A percentile compares a stretch with the other conserved stretches of the same genome.
Conservation (phyloP, 805 yeast genomes). For the Yamadazyma sp. region DNA sequence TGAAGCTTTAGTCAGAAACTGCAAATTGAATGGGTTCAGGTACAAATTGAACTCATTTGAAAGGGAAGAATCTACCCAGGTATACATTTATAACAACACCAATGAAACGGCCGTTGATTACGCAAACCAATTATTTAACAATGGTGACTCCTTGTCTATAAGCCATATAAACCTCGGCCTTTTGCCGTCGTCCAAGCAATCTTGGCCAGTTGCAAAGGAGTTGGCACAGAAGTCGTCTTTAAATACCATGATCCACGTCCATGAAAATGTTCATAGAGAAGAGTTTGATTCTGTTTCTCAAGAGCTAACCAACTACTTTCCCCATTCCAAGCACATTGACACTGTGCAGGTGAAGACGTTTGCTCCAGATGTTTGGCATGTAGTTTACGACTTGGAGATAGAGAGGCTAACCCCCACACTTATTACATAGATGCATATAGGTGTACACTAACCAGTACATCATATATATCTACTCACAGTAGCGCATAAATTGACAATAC, state of each 20-base stretch:
- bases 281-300: conserved; percentile 37
- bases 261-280: conserved; percentile 62
- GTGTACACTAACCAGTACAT: background rate
- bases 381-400: conserved; percentile 41
- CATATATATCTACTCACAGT: background rate
- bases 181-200: conserved; percentile 64
- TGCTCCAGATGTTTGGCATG: conserved; percentile 86
- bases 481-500: background rate
- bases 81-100: conserved; percentile 61
- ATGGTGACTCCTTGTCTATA: conserved; percentile 20
- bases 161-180: conserved; percentile 76
- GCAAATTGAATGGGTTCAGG: conserved; percentile 42
- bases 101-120: conserved; percentile 48
- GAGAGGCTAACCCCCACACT: too few relatives aligned
- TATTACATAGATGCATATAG: too few relatives aligned
- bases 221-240: conserved; percentile 10
- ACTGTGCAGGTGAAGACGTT: conserved; percentile 65
- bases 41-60: conserved; percentile 31
- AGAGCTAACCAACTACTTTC: conserved; percentile 10
- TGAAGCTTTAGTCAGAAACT: conserved; percentile 64
- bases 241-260: conserved; percentile 55
- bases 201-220: conserved; percentile 53
- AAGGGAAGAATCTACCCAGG: conserved; percentile 24
- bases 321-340: background rate
- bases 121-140: background rate